Evolutionary conservation across 2,329 filamentous ascomycete species (phyloP).

Genomic region (Phaeosphaeria sp.): DNA sequence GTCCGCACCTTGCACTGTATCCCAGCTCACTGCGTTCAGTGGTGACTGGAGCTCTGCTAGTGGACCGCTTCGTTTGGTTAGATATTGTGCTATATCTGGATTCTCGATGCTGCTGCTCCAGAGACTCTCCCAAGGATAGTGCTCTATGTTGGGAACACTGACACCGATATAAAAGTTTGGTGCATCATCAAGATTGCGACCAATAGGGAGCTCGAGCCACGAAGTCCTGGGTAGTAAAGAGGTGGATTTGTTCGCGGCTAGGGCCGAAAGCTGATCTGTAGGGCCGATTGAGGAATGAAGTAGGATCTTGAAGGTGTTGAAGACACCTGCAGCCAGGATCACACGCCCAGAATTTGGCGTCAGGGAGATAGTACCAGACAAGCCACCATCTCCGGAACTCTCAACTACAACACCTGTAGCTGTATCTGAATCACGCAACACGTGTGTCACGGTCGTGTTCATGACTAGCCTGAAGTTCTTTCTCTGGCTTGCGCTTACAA

Average conservation of each 20-base stretch:
- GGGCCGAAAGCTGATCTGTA: conserved; percentile 43
- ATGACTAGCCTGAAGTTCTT: conserved; percentile 69
- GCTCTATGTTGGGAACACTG: conserved; percentile 41
- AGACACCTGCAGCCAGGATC: conserved; percentile 68
- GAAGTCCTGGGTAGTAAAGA: conserved; percentile 46
- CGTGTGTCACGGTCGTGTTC: conserved; percentile 55
- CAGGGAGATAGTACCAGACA: conserved; percentile 63
- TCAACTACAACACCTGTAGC: background rate
- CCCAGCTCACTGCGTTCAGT: conserved; percentile 66
- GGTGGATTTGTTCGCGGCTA: conserved; percentile 45
- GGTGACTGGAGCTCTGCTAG: conserved; percentile 66
- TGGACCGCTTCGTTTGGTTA: conserved; percentile 57
- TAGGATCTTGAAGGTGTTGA: conserved; percentile 69
- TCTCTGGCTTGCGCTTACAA: conserved; percentile 63
- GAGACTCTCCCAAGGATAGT: conserved; percentile 66
- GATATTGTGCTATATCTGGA: conserved; percentile 42
- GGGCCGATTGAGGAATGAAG: conserved; percentile 71
- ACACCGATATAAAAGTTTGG: conserved; percentile 9
- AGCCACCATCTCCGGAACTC: conserved; percentile 49
- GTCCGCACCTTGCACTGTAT: conserved; percentile 59
- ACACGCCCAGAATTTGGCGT: conserved; percentile 65
- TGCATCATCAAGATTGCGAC: conserved; percentile 51
- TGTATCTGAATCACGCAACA: background rate
- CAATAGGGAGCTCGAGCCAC: conserved; percentile 55
- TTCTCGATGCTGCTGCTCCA: conserved; percentile 50